Conservation (phyloP, 768 basidiomycete species). For the Leccinum rimulosum region DNA sequence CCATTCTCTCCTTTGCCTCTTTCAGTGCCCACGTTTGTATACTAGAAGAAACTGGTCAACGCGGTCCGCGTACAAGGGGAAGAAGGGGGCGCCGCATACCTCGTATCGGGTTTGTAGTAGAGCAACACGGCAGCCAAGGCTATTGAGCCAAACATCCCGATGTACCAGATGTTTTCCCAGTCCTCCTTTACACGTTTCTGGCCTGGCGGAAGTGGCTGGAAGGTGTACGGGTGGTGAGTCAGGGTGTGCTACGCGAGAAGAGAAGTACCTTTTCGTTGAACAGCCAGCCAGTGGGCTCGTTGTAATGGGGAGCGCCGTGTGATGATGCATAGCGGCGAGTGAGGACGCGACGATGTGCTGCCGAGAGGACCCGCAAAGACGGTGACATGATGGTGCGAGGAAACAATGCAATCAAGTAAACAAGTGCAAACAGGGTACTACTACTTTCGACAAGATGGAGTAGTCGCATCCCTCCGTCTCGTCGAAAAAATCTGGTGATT, state of each 20-base stretch:
- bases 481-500: constrained; percentile 45
- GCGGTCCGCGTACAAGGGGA: background rate
- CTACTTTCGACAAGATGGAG: constrained; percentile 35
- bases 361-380: constrained; percentile 40
- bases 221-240: constrained; percentile 2
- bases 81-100: constrained; percentile 46
- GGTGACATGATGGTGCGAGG: constrained; percentile 39
- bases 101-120: constrained; percentile 93
- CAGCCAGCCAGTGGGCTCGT: constrained; percentile 84
- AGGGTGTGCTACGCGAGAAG: background rate
- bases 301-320: constrained; percentile 78
- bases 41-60: constrained; percentile 38
- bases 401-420: constrained; percentile 15
- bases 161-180: constrained; percentile 90
- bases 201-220: constrained; percentile 71
- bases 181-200: constrained; percentile 85
- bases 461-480: constrained; percentile 35
- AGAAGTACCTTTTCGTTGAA: constrained; percentile 81
- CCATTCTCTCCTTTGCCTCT: constrained; percentile 89
- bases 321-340: constrained; percentile 63
- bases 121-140: constrained; percentile 69
- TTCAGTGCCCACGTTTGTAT: constrained; percentile 91
- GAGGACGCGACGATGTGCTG: constrained; percentile 21
- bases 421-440: constrained; percentile 21
- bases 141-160: constrained; percentile 90